phyloP scores from a whole-genome alignment of 768 basidiomycete species.

The Lactifluus echinatus region DNA sequence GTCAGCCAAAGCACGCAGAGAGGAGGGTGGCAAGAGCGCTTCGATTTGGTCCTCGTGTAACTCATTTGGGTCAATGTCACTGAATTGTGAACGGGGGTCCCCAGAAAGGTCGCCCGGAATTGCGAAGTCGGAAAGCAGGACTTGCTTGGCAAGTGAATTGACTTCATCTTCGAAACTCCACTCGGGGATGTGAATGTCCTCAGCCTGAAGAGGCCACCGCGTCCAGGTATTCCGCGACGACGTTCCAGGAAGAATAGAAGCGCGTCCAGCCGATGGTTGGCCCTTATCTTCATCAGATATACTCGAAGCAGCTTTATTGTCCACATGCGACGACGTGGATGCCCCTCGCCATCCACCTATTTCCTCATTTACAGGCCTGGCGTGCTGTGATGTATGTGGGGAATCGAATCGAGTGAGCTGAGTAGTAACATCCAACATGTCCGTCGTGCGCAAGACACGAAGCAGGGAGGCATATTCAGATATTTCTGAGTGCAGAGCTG shows the following conservation, averaged over 20 bases:
- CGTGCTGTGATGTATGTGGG: background rate
- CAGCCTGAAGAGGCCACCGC: constrained; percentile 60
- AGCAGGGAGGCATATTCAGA: constrained; percentile 59
- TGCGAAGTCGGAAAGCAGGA: constrained; percentile 23
- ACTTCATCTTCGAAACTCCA: constrained; percentile 69
- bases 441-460: constrained; percentile 50
- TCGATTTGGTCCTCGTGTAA: constrained; percentile 24
- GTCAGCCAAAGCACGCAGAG: constrained; percentile 32
- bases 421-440: constrained; percentile 48
- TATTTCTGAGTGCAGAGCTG: constrained; percentile 52
- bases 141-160: constrained; percentile 34
- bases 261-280: background rate
- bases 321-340: constrained; percentile 1
- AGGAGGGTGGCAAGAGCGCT: constrained; percentile 27
- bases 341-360: constrained; percentile 2
- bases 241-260: constrained; percentile 1
- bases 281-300: constrained; percentile 1
- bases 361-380: background rate
- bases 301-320: background rate
- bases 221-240: constrained; percentile 51
- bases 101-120: background rate
- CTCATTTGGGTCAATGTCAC: background rate
- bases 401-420: constrained; percentile 32
- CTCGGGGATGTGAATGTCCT: constrained; percentile 57
- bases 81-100: constrained; percentile 13